These are phyloP conservation scores for Aspergillus jensenii DNA, from an alignment of 2,329 filamentous ascomycete species.

Conservation along the genomic window DNA sequence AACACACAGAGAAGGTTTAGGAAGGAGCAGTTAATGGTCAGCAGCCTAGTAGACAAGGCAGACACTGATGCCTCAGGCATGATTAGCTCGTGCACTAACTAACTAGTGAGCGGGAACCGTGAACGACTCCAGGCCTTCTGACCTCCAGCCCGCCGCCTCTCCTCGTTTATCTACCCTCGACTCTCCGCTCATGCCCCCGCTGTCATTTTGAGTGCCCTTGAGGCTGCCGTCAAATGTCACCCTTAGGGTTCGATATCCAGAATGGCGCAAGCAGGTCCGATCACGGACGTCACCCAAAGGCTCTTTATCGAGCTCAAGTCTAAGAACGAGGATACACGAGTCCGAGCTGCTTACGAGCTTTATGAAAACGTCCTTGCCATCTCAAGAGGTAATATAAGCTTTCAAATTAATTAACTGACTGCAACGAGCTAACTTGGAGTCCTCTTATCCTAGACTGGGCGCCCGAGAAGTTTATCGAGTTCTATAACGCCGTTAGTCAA, in stretches of 20 bases:
- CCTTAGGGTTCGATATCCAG: conserved; percentile 37
- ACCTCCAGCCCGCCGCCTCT: conserved; percentile 1
- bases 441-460: conserved; percentile 62
- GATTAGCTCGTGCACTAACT: conserved; percentile 27
- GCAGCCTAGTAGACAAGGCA: background rate
- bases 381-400: conserved; percentile 41
- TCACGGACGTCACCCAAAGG: conserved; percentile 53
- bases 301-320: conserved; percentile 59
- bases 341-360: conserved; percentile 50
- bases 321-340: conserved; percentile 52
- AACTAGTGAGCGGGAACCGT: conserved; percentile 15
- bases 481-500: conserved; percentile 66
- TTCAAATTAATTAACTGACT: background rate
- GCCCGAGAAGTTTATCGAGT: conserved; percentile 73
- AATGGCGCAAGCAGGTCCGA: conserved; percentile 49
- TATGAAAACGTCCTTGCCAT: conserved; percentile 47
- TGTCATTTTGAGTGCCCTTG: conserved; percentile 27
- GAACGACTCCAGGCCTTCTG: conserved; percentile 13
- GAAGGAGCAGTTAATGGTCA: background rate
- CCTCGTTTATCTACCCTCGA: conserved; percentile 16
- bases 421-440: conserved; percentile 13
- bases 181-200: conserved; percentile 18
- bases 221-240: conserved; percentile 41
- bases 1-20: background rate
- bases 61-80: background rate